Evolutionary conservation across 345 rosid species (phyloP), one percentile per base, ranked within the genome.

Genomic region (Pugionium cornutum): DNA sequence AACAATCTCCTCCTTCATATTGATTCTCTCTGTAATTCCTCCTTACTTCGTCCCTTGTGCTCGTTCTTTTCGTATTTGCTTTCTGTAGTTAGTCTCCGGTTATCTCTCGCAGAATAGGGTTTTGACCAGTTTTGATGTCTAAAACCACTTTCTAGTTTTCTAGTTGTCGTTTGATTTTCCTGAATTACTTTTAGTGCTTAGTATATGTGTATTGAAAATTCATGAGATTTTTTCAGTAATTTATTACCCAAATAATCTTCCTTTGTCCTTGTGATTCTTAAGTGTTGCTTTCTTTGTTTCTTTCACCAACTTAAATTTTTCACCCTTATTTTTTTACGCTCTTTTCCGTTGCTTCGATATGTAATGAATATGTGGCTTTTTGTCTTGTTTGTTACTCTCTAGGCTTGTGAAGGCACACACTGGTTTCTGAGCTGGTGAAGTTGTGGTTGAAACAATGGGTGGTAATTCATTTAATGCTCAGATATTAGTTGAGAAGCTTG

Each of bases 381-480:
- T 68, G 58, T 66, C 31, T 26, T 64, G n/a, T 69, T 69, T 79
- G 83, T 65, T 63, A 27, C 9, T 55, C 34, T 62, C 1, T 42
- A 45, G 59, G 18, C 45, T 69, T 55, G 48, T 62, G 46, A 68
- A 69, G 63, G 54, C 46, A 54, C 46, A 54, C 54, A 30, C 62
- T 43, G 35, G 55, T n/a, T 59, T 55, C 28, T 42, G 60, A 48
- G 59, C 51, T 76, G 73, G 64, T 56, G 50, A 28, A 7, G 27
- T 51, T 42, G 7, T 46, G 42, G 66, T 47, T 59, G 78, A 72
- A 73, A 25, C 66, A 70, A 90, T 94, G 99, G 92, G 82, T 40
- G 92, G 82, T 40, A 83, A 92, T 66, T 82, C 99, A 65, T 94
- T 94, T 73, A 94, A 90, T 72, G 80, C 96, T 18, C 95, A 90